Base-by-base conservation (phyloP, 371 early-diverging fungal species). In the Cokeromyces recurvatus region DNA sequence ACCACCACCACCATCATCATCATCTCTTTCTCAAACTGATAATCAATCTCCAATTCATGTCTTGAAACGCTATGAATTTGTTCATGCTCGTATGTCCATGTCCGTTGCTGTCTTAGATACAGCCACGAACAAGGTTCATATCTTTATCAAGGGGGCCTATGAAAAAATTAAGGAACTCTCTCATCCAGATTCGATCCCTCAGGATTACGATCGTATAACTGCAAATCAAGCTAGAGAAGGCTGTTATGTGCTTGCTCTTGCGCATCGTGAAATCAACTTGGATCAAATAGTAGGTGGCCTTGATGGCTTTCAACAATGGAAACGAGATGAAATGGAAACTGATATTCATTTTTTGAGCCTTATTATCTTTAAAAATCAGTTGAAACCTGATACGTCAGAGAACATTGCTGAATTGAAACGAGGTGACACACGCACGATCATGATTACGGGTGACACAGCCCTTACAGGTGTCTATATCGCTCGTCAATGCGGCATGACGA, bases 371-470 rank as follows among this genome's bases (percentile, higher is more conserved):
- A 84, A 87, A 48, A 95, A 95, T 62, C 83, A 82, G 57, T 66
- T 94, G 9, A 97, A 97, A 68, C 66, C 53, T 5, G 91, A 90
- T 49, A 88, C 93, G 1, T 64, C 66, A 4, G 73, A 71, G 25
- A 86, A 84, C 4, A 81, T 97, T 48, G 62, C 66, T 2, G 84
- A 81, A 60, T 79, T 97, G 31, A 84, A 85, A 36, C 67, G 63
- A 14, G 94, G 91, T 29, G 81, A 77, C 20, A 82, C 87, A 24
- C 79, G 91, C 23, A 82, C 78, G 9, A 77, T 91, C 22, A 97
- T 97, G 91, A 90, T 92, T 54, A 95, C 97, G 12, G 97, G 97
- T 38, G 97, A 97, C 59, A 86, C 89, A 32, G 84, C 91, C 4
- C 64, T 89, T 37, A 97, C 97, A 10, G 94, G 92, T 38, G 74